Conservation (phyloP, 1,284 basidiomycete genomes). For the Rhodotorula mucilaginosa region DNA sequence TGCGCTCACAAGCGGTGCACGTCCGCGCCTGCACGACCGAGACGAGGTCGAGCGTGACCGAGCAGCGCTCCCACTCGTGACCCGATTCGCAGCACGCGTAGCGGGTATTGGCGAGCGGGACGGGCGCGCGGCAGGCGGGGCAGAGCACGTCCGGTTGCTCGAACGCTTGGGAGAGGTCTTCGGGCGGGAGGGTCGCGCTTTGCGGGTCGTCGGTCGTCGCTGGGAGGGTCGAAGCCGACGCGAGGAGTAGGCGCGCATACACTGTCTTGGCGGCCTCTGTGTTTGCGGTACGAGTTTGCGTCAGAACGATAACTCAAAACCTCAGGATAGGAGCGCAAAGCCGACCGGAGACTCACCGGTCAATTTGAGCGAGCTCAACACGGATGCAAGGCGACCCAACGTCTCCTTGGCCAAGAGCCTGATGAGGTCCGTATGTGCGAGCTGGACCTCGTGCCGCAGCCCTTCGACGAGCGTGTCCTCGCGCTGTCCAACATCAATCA, state of each 20-base stretch:
- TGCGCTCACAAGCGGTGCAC: slow-evolving; percentile 26
- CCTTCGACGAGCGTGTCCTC: neutral
- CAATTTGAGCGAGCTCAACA: neutral
- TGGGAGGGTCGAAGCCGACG: slow-evolving; percentile 16
- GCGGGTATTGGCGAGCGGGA: slow-evolving; percentile 18
- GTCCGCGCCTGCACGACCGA: slow-evolving; percentile 24
- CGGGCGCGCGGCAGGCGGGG: slow-evolving; percentile 21
- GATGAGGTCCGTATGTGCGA: neutral
- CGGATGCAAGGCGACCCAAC: neutral
- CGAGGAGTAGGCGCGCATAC: slow-evolving; percentile 24
- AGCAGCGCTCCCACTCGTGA: slow-evolving; percentile 37
- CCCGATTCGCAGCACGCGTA: slow-evolving; percentile 20
- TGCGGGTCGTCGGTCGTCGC: neutral
- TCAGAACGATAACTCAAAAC: no score
- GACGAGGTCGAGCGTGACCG: slow-evolving; percentile 28
- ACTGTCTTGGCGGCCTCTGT: slow-evolving; percentile 2
- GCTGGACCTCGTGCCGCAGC: neutral
- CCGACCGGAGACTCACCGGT: neutral
- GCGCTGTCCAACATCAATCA: neutral
- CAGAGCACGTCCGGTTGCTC: slow-evolving; percentile 10
- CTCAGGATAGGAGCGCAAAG: neutral
- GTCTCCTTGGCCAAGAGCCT: slow-evolving; percentile 9
- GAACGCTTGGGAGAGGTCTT: slow-evolving; percentile 13
- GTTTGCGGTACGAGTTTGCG: neutral
- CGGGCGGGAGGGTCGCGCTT: neutral